Evolutionary conservation across 208 protist species (phyloP).

Genomic region (Leishmania mexicana): DNA sequence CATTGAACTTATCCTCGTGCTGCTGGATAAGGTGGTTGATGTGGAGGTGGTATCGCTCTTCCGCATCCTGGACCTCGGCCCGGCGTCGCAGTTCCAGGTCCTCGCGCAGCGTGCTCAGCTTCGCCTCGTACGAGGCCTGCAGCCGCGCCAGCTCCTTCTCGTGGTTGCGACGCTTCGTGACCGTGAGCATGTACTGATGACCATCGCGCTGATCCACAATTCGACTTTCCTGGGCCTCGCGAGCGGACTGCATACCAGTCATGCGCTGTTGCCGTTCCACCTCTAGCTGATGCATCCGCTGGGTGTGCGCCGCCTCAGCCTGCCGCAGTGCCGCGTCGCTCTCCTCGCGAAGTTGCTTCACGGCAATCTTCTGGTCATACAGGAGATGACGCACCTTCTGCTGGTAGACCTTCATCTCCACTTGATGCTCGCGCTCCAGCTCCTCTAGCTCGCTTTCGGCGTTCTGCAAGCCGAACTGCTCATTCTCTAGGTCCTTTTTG

Average conservation of each 20-base stretch:
- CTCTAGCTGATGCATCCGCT: conserved; percentile 73
- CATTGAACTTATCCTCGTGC: conserved; percentile 95
- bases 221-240: conserved; percentile 77
- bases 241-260: conserved; percentile 60
- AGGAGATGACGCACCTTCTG: conserved; percentile 97
- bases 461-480: conserved; percentile 77
- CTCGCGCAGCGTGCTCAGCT: conserved; percentile 85
- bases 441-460: conserved; percentile 94
- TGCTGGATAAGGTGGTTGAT: conserved; percentile 96
- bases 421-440: conserved; percentile 93
- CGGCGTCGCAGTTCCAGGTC: conserved; percentile 93
- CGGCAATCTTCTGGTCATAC: conserved; percentile 93
- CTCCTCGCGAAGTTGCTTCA: conserved; percentile 91
- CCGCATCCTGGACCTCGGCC: conserved; percentile 94
- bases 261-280: conserved; percentile 57
- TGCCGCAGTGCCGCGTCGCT: conserved; percentile 89
- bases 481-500: conserved; percentile 92
- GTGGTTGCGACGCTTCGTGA: conserved; percentile 88
- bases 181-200: conserved; percentile 87
- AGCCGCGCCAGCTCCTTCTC: conserved; percentile 86
- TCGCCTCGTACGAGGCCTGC: conserved; percentile 89
- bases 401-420: conserved; percentile 98
- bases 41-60: conserved; percentile 96
- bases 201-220: conserved; percentile 87
- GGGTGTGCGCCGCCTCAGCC: conserved; percentile 80